Percentiles rank a stretch among this genome's conserved stretches.
These are phyloP conservation scores for Amanita rubescens DNA, from an alignment of 768 basidiomycete genomes.

Conservation along the genomic window DNA sequence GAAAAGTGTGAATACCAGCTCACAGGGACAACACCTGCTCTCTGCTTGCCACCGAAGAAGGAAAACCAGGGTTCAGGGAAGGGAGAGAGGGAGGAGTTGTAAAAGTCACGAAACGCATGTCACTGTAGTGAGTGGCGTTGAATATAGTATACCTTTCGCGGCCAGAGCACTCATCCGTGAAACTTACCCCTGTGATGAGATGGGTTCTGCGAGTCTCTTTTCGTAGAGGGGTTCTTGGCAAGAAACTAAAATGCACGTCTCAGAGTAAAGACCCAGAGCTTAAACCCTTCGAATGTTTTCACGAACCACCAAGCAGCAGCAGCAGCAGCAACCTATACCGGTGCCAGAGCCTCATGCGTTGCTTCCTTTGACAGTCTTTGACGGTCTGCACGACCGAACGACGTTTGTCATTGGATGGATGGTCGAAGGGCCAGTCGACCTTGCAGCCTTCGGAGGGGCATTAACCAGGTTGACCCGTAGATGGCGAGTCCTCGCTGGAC, in stretches of 20 bases:
- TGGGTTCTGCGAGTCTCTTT: background rate
- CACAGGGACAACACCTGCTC: conserved; percentile 76
- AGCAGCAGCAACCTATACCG: background rate
- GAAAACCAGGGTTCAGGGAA: conserved; percentile 20
- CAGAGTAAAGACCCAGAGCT: background rate
- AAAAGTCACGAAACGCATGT: background rate
- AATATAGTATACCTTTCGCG: background rate
- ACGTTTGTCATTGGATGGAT: conserved; percentile 28
- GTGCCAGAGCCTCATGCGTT: conserved; percentile 9
- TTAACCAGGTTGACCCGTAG: conserved; percentile 20
- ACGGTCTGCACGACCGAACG: conserved; percentile 19
- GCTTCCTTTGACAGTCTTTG: conserved; percentile 17
- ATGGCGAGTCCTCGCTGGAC: conserved; percentile 26
- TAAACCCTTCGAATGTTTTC: background rate
- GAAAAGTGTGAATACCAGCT: conserved; percentile 96
- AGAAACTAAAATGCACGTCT: background rate
- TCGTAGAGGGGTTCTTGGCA: background rate
- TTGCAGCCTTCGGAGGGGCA: conserved; percentile 16
- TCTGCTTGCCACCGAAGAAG: conserved; percentile 56
- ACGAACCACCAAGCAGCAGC: background rate
- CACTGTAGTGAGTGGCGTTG: conserved; percentile 1
- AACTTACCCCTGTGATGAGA: background rate
- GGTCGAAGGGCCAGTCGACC: conserved; percentile 24
- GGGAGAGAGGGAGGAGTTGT: conserved; percentile 3
- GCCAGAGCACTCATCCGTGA: background rate